Percentiles rank a stretch among this genome's conserved stretches.
These are phyloP conservation scores for Tylopilus subfusipes DNA, from an alignment of 768 basidiomycete genomes.

Conservation along the genomic window DNA sequence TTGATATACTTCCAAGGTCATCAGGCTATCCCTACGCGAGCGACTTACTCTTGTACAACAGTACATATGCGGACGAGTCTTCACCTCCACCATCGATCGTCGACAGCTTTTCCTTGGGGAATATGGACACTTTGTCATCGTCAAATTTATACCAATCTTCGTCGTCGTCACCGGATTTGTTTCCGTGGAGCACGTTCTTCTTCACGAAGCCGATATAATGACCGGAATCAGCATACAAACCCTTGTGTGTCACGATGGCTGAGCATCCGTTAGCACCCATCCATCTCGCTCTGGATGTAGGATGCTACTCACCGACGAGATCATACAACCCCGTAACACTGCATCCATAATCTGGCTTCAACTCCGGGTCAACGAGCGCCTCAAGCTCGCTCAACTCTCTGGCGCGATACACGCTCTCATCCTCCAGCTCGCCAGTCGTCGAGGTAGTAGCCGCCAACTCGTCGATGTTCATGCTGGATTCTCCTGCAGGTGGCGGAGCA, in stretches of 20 bases:
- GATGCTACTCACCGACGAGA: slow-evolving; percentile 65
- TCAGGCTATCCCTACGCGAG: slow-evolving; percentile 27
- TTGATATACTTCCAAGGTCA: slow-evolving; percentile 14
- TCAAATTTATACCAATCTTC: slow-evolving; percentile 97
- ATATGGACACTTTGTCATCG: slow-evolving; percentile 88
- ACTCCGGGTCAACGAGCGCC: slow-evolving; percentile 55
- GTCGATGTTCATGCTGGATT: slow-evolving; percentile 43
- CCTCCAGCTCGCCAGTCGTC: slow-evolving; percentile 42
- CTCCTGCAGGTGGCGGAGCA: slow-evolving; percentile 19
- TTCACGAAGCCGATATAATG: slow-evolving; percentile 95
- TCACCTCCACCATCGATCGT: slow-evolving; percentile 90
- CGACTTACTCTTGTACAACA: slow-evolving; percentile 73
- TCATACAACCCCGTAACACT: slow-evolving; percentile 87
- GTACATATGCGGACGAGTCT: slow-evolving; percentile 85
- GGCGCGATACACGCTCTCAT: slow-evolving; percentile 60
- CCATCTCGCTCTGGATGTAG: not conserved
- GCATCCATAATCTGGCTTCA: slow-evolving; percentile 67
- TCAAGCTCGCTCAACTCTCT: slow-evolving; percentile 66
- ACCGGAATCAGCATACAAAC: slow-evolving; percentile 88
- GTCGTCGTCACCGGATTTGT: slow-evolving; percentile 25
- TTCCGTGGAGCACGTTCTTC: slow-evolving; percentile 60
- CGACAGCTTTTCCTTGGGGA: slow-evolving; percentile 78
- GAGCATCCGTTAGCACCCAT: not conserved
- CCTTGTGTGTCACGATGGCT: slow-evolving; percentile 98
- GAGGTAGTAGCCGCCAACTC: slow-evolving; percentile 34